Evolutionary conservation across 1,139 yeast genomes (phyloP).

Genomic region (Hyphopichia khmerensis): DNA sequence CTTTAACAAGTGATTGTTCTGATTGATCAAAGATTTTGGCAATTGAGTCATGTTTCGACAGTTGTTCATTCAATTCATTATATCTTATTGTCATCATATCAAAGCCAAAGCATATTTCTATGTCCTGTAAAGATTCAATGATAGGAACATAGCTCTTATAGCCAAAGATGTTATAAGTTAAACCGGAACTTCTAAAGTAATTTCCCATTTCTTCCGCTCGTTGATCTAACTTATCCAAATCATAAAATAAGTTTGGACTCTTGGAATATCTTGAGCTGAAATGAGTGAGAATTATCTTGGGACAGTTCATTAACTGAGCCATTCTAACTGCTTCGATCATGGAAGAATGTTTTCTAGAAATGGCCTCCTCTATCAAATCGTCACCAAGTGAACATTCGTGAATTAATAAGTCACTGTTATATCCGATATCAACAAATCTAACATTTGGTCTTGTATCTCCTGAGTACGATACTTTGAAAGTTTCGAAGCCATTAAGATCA

Average conservation of each 20-base stretch:
- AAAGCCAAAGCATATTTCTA: conserved; percentile 42
- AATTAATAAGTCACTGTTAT: conserved; percentile 69
- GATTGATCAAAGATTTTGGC: conserved; percentile 16
- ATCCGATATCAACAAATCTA: conserved; percentile 60
- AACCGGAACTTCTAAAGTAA: conserved; percentile 23
- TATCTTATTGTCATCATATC: conserved; percentile 39
- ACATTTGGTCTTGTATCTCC: conserved; percentile 92
- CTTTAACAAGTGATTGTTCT: conserved; percentile 18
- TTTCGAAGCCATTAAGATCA: conserved; percentile 21
- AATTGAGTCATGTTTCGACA: conserved; percentile 11
- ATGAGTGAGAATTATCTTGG: conserved; percentile 76
- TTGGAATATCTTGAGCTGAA: conserved; percentile 89
- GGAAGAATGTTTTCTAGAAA: conserved; percentile 83
- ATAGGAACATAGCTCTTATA: not conserved
- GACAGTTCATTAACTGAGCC: conserved; percentile 69
- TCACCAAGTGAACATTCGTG: conserved; percentile 95
- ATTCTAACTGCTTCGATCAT: conserved; percentile 81
- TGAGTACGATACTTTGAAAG: conserved; percentile 78
- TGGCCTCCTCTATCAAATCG: conserved; percentile 76
- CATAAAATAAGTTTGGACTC: conserved; percentile 45
- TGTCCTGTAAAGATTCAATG: conserved; percentile 24
- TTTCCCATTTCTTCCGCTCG: conserved; percentile 22
- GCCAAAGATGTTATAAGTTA: conserved; percentile 27
- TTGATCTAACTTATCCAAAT: conserved; percentile 18
- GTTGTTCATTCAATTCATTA: conserved; percentile 18